phyloP scores from a whole-genome alignment of 495 filamentous ascomycete species.

The Pseudoneurospora amorphoporcata region DNA sequence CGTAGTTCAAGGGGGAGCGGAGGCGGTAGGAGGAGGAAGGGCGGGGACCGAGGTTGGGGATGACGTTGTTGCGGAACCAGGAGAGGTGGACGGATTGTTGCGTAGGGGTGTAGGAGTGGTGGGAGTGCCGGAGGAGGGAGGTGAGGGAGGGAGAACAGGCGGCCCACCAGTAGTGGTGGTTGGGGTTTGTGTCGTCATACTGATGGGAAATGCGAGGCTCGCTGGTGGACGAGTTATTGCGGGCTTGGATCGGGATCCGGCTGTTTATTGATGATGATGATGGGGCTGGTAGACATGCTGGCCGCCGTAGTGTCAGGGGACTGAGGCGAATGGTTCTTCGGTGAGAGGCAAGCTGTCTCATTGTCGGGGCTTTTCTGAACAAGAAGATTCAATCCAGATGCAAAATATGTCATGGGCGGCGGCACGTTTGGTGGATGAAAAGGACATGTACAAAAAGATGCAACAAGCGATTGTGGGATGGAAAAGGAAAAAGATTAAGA shows the following conservation, averaged over 20 bases:
- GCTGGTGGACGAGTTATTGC: too few relatives aligned
- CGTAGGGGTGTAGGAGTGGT: not conserved
- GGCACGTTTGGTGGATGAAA: too few relatives aligned
- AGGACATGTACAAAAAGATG: too few relatives aligned
- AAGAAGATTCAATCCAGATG: too few relatives aligned
- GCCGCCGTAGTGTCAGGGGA: not conserved
- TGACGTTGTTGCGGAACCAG: not conserved
- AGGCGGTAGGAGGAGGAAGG: not conserved
- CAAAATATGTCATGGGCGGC: too few relatives aligned
- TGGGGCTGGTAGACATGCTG: not conserved
- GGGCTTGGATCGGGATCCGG: not conserved
- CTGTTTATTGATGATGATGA: not conserved
- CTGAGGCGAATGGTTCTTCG: fast-evolving
- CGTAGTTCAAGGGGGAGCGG: not conserved
- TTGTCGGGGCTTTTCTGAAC: not conserved
- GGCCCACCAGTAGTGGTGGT: not conserved
- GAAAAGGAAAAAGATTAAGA: not conserved
- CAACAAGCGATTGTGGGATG: not conserved
- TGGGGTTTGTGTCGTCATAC: not conserved
- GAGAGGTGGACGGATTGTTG: not conserved
- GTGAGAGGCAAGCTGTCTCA: not conserved
- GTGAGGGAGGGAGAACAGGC: not conserved
- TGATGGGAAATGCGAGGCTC: not conserved
- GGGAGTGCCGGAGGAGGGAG: not conserved
- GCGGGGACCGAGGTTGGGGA: not conserved